Percentiles rank a stretch among this genome's conserved stretches.
These are phyloP conservation scores for Eleusine indica DNA, from an alignment of 176 grass and related monocot genomes.

Conservation along the genomic window DNA sequence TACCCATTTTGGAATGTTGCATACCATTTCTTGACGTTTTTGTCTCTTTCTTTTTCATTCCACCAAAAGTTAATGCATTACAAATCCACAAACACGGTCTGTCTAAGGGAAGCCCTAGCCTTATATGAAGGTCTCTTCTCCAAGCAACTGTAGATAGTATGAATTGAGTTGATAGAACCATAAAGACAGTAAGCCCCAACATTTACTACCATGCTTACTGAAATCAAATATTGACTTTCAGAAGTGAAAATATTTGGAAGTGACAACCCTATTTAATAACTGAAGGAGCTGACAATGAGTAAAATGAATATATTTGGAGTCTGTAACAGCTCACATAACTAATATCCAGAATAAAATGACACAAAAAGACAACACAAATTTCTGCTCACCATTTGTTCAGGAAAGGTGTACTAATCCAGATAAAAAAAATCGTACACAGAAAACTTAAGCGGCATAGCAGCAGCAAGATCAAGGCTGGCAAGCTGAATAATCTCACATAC, in stretches of 20 bases:
- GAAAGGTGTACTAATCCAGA: no score
- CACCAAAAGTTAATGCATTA: constrained; percentile 71
- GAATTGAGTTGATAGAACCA: constrained; percentile 2
- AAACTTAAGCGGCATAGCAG: no score
- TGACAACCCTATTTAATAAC: no score
- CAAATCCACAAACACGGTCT: constrained; percentile 75
- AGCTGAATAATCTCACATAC: no score
- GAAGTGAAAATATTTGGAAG: background rate
- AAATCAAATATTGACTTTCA: background rate
- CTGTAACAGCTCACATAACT: no score
- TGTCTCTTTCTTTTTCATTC: constrained; percentile 37
- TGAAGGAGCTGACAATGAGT: no score
- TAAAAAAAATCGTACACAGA: no score
- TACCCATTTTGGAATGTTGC: background rate
- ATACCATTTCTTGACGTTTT: constrained; percentile 43
- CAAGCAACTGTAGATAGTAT: constrained; percentile 55
- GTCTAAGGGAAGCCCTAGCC: constrained; percentile 84
- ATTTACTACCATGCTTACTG: background rate
- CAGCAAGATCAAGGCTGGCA: no score
- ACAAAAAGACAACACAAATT: no score
- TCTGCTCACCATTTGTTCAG: no score
- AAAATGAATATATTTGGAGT: no score
- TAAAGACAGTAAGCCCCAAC: background rate
- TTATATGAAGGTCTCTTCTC: constrained; percentile 83
- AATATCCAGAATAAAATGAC: no score